Base-by-base conservation (phyloP, 2,329 filamentous ascomycete species). In the Hypoxylon sp. region DNA sequence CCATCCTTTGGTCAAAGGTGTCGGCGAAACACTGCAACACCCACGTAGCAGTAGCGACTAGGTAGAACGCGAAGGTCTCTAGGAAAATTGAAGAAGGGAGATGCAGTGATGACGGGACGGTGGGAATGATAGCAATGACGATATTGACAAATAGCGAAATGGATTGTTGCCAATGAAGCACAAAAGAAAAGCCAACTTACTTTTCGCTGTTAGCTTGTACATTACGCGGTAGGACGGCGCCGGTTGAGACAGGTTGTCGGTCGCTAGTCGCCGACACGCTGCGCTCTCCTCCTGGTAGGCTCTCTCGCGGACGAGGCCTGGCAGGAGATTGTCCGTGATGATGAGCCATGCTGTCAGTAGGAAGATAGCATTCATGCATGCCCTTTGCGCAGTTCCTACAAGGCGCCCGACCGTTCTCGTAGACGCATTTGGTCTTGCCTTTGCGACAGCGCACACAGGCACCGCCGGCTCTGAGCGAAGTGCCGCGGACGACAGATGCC, bases 331-430 rank as follows among this genome's bases (percentile, higher is more conserved):
- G 84, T 64, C 85, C 85, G 70, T 87, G 85, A 67, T 86, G 83
- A 74, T 87, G 85, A 68, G 83, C 82, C 80, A 86, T 84, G 65
- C 82, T 85, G 78, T 88, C 86, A 28, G 85, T 87, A 38, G 86
- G 86, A 18, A 88, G 78, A 75, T 88, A 88, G 78, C 86, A 88
- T 60, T 88, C 85, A 76, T 88, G 86, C 84, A 87, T 84, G 64
- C 86, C 86, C 77, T 88, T 88, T 49, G 85, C 84, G 77, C 86
- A 88, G 77, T 88, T 88, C 75, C 86, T 86, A 80, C 86, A 88
- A 11, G 86, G 86, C n/a, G 85, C 84, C 74, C 85, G 81, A 53
- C 85, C 85, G 71, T 86, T 87, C 67, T 88, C 86, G 78, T 88
- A 88, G 72, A 88, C 85, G 67, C 86, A 88, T 72, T 87, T 88